A percentile compares a stretch with the other conserved stretches of the same genome.
These are phyloP conservation scores for Corniculantispora saksenae DNA, from an alignment of 2,329 filamentous ascomycete genomes.

Conservation along the genomic window DNA sequence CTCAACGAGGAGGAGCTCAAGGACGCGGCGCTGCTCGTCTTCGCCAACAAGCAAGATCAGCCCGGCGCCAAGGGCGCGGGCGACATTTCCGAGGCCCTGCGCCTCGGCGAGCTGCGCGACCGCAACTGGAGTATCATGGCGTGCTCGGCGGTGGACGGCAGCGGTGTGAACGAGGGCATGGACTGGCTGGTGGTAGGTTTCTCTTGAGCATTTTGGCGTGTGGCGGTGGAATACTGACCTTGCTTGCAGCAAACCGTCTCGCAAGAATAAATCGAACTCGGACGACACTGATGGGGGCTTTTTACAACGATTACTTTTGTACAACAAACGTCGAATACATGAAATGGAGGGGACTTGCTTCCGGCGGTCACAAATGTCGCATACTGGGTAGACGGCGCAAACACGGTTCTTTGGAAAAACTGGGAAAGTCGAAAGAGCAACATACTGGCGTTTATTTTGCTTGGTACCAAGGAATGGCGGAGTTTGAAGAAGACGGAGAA, in stretches of 20 bases:
- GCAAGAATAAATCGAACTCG: background rate
- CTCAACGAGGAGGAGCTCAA: slow-evolving; percentile 94
- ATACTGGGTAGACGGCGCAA: slow-evolving; percentile 30
- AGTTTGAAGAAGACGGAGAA: too few species aligned
- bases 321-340: background rate
- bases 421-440: too few species aligned
- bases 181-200: slow-evolving; percentile 88
- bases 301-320: background rate
- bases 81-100: slow-evolving; percentile 92
- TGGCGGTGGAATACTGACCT: slow-evolving; percentile 14
- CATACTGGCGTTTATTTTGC: too few species aligned
- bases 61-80: slow-evolving; percentile 94
- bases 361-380: slow-evolving; percentile 25
- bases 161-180: slow-evolving; percentile 95
- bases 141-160: slow-evolving; percentile 93
- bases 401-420: background rate
- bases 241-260: slow-evolving; percentile 36
- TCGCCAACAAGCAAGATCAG: slow-evolving; percentile 99
- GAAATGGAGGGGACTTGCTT: too few species aligned
- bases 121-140: slow-evolving; percentile 99
- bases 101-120: slow-evolving; percentile 86
- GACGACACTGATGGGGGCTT: background rate
- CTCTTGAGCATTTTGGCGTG: slow-evolving; percentile 12
- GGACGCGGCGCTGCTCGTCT: slow-evolving; percentile 88
- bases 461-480: too few species aligned